phyloP scores from a whole-genome alignment of 2,329 filamentous ascomycete species.

The Furcasterigmium furcatum region DNA sequence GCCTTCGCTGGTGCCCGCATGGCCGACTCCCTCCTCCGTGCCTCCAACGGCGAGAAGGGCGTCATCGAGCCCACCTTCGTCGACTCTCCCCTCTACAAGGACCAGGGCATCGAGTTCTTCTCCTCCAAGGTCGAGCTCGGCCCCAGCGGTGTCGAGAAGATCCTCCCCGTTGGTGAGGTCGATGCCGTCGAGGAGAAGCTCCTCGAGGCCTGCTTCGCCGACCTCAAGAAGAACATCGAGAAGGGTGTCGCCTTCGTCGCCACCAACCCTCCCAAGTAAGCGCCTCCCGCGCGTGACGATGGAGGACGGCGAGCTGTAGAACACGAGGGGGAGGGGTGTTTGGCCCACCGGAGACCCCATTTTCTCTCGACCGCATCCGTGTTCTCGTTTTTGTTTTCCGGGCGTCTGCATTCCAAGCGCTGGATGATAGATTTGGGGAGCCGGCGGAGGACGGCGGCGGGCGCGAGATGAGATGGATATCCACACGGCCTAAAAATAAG shows the following conservation, averaged over 20 bases:
- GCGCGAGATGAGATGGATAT: too few species aligned
- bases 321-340: not conserved
- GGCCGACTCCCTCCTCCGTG: conserved; percentile 91
- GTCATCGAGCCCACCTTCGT: conserved; percentile 96
- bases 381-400: conserved; percentile 4
- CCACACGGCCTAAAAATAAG: too few species aligned
- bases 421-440: conserved; percentile 1
- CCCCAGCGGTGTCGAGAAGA: conserved; percentile 93
- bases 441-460: not conserved
- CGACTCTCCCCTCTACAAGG: conserved; percentile 96
- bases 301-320: not conserved
- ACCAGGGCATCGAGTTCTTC: conserved; percentile 97
- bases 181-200: conserved; percentile 86
- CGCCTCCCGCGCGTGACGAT: not conserved
- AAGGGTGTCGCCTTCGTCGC: conserved; percentile 72
- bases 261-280: conserved; percentile 58
- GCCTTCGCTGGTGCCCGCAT: conserved; percentile 85
- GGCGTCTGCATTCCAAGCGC: conserved; percentile 2
- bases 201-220: conserved; percentile 77
- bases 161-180: conserved; percentile 81
- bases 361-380: not conserved
- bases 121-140: conserved; percentile 93
- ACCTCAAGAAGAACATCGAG: conserved; percentile 91
- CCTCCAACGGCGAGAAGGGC: conserved; percentile 88
- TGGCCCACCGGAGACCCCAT: too few species aligned